Evolutionary conservation across 805 yeast species (phyloP), one percentile per base, ranked within the genome.

Genomic region (Candida morakotiae): DNA sequence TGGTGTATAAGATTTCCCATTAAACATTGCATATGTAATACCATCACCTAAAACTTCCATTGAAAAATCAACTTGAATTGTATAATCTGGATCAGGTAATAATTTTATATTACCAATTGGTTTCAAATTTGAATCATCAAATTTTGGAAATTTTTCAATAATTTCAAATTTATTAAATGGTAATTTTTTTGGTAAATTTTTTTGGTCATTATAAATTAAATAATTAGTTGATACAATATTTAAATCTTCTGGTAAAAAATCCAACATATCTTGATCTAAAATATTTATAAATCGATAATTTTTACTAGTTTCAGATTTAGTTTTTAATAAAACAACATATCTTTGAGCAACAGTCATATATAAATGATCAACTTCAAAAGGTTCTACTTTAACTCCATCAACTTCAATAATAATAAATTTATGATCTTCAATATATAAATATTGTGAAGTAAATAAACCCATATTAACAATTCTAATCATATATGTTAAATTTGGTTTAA

Each of bases 11-110:
- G 95, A 75, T 54, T 85, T 70, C 57, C 87, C 83, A 72, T 91
- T 89, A 82, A 91, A 87, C 67, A 91, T 84, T n/a, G 98, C 98
- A 58, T 93, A 93, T 69, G 88, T 88, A 45, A 82, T 71, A 69
- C 98, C 98, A 60, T 87, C 69, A 34, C 72, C 74, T 62, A 93
- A 71, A 70, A 87, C 86, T 59, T 83, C 81, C 97, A 93, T 88
- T 19, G 62, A 58, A 40, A 93, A 89, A 49, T 79, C 79, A 36
- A 93, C 67, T n/a, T 77, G 71, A 51, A 88, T 71, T 39, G 69
- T 69, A 47, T 73, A 69, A 56, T 87, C 95, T 10, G 89, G 79
- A 17, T 83, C 86, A 30, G 75, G 84, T 26, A 63, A 69, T 21
- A 76, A 52, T 40, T 73, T 79, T n/a, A 34, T 49, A 5, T 34